Percentiles rank a stretch among this genome's conserved stretches.
These are phyloP conservation scores for Tolypocladium paradoxum DNA, from an alignment of 2,329 filamentous ascomycete species.

Conservation along the genomic window DNA sequence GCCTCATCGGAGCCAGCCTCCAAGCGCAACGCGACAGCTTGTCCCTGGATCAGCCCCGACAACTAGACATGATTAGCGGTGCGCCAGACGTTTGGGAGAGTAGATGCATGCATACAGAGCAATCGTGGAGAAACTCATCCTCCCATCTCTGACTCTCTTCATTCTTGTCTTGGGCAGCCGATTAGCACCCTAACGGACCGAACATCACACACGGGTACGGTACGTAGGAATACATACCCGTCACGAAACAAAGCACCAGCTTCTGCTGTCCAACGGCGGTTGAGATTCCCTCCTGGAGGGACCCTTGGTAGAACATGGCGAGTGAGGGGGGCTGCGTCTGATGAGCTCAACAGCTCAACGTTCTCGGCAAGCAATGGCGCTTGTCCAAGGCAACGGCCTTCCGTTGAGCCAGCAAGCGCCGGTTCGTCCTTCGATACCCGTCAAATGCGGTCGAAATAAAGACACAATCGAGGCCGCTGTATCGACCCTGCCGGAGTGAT, in stretches of 20 bases:
- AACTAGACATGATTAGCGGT: constrained; percentile 30
- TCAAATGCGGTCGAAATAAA: not conserved
- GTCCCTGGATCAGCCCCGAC: constrained; percentile 42
- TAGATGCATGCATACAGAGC: constrained; percentile 32
- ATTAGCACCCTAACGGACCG: constrained; percentile 6
- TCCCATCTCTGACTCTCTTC: constrained; percentile 66
- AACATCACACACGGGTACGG: not conserved
- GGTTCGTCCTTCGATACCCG: not conserved
- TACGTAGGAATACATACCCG: constrained; percentile 38
- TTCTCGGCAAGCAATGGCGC: not conserved
- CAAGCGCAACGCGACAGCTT: constrained; percentile 61
- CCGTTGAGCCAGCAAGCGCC: not conserved
- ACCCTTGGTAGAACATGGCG: constrained; percentile 71
- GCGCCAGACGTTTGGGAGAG: not conserved
- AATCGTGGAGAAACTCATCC: constrained; percentile 50
- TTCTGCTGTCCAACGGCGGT: constrained; percentile 65
- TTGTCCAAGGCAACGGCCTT: not conserved
- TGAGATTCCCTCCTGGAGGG: constrained; percentile 70
- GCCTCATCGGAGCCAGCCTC: constrained; percentile 68
- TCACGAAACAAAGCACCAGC: constrained; percentile 75
- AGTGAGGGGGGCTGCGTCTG: not conserved
- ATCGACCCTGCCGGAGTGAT: not conserved
- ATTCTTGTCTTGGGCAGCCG: constrained; percentile 44
- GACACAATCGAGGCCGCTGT: not conserved
- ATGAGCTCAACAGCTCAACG: not conserved